Conservation (phyloP, 768 basidiomycete species). For the Lentinus tigrinus region DNA sequence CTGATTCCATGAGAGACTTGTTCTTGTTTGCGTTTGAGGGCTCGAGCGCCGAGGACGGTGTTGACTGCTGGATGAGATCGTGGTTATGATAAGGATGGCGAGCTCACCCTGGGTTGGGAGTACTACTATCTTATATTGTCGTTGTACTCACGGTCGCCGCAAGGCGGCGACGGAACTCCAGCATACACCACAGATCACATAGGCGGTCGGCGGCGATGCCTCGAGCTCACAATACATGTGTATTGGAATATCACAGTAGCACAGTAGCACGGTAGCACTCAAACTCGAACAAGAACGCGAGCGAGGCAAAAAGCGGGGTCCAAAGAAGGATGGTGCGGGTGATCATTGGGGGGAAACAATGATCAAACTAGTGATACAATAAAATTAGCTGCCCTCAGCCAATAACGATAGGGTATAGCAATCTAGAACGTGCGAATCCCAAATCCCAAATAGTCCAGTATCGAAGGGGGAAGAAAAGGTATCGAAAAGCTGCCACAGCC, state of each 20-base stretch:
- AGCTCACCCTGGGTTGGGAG: no score
- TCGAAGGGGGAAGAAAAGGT: constrained; percentile 1
- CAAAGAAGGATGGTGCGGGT: constrained; percentile 1
- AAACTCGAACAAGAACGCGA: not conserved
- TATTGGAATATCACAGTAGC: not conserved
- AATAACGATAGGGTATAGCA: constrained; percentile 11
- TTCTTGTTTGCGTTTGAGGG: not conserved
- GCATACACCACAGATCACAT: no score
- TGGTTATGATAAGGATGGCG: no score
- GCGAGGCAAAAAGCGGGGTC: not conserved
- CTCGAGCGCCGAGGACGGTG: not conserved
- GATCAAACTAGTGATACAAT: constrained; percentile 13
- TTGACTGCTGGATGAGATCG: not conserved
- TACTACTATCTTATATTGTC: no score
- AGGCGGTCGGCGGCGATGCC: not conserved
- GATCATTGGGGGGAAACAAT: constrained; percentile 9
- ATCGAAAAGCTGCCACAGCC: constrained; percentile 9
- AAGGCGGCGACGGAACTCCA: no score
- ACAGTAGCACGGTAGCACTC: not conserved
- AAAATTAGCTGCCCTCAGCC: constrained; percentile 10
- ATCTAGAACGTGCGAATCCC: not conserved
- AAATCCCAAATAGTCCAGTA: constrained; percentile 7
- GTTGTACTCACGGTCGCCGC: no score
- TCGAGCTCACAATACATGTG: no score
- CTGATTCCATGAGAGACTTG: not conserved